These are phyloP conservation scores for Calonectria naviculata DNA, from an alignment of 2,329 filamentous ascomycete genomes.

Conservation along the genomic window DNA sequence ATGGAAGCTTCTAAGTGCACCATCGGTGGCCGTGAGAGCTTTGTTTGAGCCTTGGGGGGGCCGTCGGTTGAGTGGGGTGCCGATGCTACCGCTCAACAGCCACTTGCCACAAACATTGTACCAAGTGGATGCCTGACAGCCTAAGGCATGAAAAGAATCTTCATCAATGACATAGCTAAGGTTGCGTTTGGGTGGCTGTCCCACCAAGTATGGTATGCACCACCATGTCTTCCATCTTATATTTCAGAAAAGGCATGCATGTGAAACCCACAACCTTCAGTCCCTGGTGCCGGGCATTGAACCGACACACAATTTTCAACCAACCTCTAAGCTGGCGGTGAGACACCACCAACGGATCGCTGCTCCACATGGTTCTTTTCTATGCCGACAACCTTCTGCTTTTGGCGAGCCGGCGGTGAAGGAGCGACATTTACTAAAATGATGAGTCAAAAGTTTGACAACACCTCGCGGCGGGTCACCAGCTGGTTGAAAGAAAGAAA, in stretches of 20 bases:
- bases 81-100: neutral
- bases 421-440: neutral
- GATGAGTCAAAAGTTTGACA: no score
- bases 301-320: neutral
- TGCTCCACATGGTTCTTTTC: neutral
- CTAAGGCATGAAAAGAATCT: neutral
- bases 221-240: neutral
- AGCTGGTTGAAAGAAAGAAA: no score
- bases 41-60: no score
- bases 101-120: neutral
- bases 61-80: no score
- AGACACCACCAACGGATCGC: neutral
- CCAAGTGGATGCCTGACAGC: neutral
- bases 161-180: neutral
- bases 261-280: neutral
- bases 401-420: constrained; percentile 12
- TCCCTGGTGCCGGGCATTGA: neutral
- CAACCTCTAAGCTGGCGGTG: neutral
- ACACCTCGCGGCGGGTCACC: no score
- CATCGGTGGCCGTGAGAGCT: neutral
- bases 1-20: neutral
- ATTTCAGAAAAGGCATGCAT: neutral
- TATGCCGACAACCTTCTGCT: neutral
- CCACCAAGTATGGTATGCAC: neutral
- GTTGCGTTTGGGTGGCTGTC: neutral